Conservation (phyloP, 179 eudicot species). For the Vitellaria paradoxa region DNA sequence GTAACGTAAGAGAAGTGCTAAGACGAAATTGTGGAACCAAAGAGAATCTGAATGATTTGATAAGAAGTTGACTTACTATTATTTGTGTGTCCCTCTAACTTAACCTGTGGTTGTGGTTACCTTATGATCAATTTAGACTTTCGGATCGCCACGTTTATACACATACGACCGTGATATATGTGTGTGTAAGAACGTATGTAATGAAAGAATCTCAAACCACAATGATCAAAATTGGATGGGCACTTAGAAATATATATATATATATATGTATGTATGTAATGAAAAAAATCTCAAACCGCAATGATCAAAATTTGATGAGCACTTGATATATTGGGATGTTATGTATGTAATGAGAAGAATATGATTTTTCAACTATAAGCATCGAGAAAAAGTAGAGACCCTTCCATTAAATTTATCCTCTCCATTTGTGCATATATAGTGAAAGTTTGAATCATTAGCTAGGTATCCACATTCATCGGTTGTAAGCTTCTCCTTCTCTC, state of each 20-base stretch:
- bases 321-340: not conserved
- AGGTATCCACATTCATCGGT: slow-evolving; percentile 14
- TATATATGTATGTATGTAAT: not conserved
- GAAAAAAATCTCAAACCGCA: not conserved
- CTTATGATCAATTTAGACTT: not conserved
- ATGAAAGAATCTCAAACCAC: not conserved
- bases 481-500: slow-evolving; percentile 11
- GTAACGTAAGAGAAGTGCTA: not conserved
- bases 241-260: no score
- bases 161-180: not conserved
- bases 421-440: not conserved
- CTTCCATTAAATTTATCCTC: slow-evolving; percentile 7
- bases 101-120: not conserved
- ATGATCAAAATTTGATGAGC: not conserved
- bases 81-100: not conserved
- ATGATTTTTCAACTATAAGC: not conserved
- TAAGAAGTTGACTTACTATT: slow-evolving; percentile 12
- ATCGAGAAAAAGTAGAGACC: not conserved
- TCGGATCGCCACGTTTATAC: not conserved
- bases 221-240: not conserved
- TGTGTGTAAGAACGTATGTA: not conserved
- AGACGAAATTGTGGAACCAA: not conserved
- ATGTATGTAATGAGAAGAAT: not conserved
- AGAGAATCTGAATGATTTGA: not conserved
- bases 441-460: slow-evolving; percentile 7